A percentile compares a stretch with the other conserved stretches of the same genome.
phyloP scores from a whole-genome alignment of 2,329 filamentous ascomycete species.

The Epichloe gansuensis region DNA sequence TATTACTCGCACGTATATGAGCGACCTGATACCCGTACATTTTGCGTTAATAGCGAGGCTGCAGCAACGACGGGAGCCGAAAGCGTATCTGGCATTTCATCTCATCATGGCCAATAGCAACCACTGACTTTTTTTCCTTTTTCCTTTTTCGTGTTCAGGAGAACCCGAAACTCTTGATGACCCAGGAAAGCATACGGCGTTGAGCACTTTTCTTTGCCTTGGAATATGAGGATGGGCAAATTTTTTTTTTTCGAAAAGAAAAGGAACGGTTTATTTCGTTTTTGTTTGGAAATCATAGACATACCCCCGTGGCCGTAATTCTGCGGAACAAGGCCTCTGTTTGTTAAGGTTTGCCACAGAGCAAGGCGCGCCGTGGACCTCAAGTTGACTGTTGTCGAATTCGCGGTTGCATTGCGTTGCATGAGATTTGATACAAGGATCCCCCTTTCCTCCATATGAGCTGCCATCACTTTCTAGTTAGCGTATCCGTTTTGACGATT shows the following conservation, averaged over 20 bases:
- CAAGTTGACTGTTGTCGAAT: neutral
- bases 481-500: too few relatives aligned
- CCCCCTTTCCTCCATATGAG: too few relatives aligned
- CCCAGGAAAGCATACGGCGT: neutral
- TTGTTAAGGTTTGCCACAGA: neutral
- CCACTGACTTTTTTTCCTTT: neutral
- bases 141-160: neutral
- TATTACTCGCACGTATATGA: neutral
- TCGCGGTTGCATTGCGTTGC: neutral
- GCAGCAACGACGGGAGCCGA: neutral
- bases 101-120: neutral
- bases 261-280: neutral
- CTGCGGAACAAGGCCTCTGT: neutral
- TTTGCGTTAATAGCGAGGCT: neutral
- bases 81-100: neutral
- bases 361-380: neutral
- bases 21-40: neutral
- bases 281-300: neutral
- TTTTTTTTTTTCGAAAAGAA: neutral
- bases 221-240: neutral
- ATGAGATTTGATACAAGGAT: too few relatives aligned
- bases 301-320: neutral
- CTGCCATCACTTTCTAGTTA: too few relatives aligned
- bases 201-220: neutral
- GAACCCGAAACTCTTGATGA: neutral